Conservation (phyloP, 352 stramenopile species). For the Thalassiosira exigua region DNA sequence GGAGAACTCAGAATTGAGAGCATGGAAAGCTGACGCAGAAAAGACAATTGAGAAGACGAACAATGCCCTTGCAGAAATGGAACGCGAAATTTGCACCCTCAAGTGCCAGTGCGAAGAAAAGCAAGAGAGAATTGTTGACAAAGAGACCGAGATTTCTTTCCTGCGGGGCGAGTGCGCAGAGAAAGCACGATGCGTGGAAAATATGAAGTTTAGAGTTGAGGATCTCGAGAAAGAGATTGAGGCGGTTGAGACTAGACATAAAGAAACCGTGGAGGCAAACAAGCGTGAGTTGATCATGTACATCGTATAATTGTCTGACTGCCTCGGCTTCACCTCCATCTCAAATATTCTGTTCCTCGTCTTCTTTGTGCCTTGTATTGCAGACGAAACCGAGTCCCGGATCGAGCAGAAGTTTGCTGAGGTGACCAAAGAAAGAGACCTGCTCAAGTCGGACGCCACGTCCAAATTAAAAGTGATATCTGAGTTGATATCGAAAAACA, state of each 20-base stretch:
- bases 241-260: background rate
- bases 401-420: conserved; percentile 24
- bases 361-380: background rate
- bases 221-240: background rate
- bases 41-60: conserved; percentile 9
- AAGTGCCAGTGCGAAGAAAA: conserved; percentile 22
- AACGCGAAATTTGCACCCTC: conserved; percentile 24
- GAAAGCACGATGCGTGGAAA: background rate
- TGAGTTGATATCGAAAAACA: conserved; percentile 23
- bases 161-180: conserved; percentile 10
- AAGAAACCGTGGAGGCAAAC: background rate
- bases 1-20: conserved; percentile 33
- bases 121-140: conserved; percentile 26
- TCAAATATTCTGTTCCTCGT: background rate
- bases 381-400: background rate
- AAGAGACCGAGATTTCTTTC: conserved; percentile 28
- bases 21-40: conserved; percentile 6
- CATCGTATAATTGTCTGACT: too few relatives aligned
- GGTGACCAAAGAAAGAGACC: conserved; percentile 30
- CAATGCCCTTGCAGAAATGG: conserved; percentile 21
- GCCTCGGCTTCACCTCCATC: too few relatives aligned
- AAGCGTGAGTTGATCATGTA: background rate
- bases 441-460: conserved; percentile 11
- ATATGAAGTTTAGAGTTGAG: background rate
- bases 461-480: conserved; percentile 29